Evolutionary conservation across 2,329 filamentous ascomycete genomes (phyloP).

Genomic region (Phyllosticta paracitricarpa): DNA sequence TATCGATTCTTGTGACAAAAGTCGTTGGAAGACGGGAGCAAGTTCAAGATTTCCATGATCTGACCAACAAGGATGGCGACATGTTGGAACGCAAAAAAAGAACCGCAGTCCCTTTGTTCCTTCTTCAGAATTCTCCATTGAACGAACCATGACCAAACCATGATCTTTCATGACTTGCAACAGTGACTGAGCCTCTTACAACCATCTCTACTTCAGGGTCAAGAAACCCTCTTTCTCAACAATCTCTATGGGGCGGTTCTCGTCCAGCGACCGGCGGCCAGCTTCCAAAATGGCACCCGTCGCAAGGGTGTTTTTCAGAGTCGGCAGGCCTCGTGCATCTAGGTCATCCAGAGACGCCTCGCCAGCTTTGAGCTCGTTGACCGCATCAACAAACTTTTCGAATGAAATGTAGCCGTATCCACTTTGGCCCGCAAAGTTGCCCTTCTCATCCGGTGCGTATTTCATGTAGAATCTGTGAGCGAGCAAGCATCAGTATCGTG

Average conservation of each 20-base stretch:
- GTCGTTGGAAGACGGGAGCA: no score
- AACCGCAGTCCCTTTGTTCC: no score
- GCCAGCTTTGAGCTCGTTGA: slow-evolving; percentile 66
- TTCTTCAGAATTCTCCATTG: background rate
- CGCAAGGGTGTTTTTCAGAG: slow-evolving; percentile 77
- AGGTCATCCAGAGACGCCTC: slow-evolving; percentile 62
- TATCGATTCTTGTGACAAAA: no score
- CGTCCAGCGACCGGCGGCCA: slow-evolving; percentile 73
- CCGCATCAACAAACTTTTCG: slow-evolving; percentile 91
- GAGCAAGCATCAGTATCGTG: background rate
- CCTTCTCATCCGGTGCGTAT: slow-evolving; percentile 88
- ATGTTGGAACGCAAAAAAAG: no score
- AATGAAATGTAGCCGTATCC: slow-evolving; percentile 92
- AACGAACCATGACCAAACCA: background rate
- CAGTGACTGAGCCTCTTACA: background rate
- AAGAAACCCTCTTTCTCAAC: slow-evolving; percentile 54
- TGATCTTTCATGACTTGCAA: background rate
- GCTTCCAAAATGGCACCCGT: slow-evolving; percentile 89
- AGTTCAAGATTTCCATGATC: no score
- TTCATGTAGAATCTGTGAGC: slow-evolving; percentile 68
- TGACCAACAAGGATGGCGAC: no score
- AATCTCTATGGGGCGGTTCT: slow-evolving; percentile 69
- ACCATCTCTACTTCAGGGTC: slow-evolving; percentile 46
- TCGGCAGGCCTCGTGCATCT: slow-evolving; percentile 72
- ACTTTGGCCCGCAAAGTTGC: slow-evolving; percentile 83